phyloP scores from a whole-genome alignment of 2,329 filamentous ascomycete genomes.

The Stagonosporopsis chrysanthemi region DNA sequence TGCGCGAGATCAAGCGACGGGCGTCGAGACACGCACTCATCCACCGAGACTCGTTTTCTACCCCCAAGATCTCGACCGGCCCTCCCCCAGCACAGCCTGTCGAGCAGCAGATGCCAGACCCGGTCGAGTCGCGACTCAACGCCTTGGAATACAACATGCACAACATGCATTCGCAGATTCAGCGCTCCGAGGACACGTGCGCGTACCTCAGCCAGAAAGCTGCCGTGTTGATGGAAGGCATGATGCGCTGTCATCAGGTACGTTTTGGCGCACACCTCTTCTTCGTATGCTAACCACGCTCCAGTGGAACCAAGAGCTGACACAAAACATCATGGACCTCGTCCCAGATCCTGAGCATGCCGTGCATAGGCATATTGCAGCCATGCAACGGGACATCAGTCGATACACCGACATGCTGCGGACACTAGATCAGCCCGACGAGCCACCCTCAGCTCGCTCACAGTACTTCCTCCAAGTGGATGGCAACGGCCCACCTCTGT shows the following conservation, averaged over 20 bases:
- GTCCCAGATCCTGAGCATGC: conserved; percentile 78
- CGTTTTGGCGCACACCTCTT: conserved; percentile 34
- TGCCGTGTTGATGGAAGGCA: conserved; percentile 80
- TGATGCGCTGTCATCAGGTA: conserved; percentile 75
- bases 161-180: conserved; percentile 77
- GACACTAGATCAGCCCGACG: conserved; percentile 67
- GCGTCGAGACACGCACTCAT: conserved; percentile 93
- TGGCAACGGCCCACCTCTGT: conserved; percentile 73
- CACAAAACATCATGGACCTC: conserved; percentile 75
- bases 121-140: conserved; percentile 75
- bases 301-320: conserved; percentile 85
- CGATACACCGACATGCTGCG: conserved; percentile 67
- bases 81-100: conserved; percentile 86
- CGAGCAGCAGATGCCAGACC: conserved; percentile 77
- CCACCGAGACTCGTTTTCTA: conserved; percentile 85
- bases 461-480: conserved; percentile 54
- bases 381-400: conserved; percentile 69
- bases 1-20: conserved; percentile 94
- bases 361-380: conserved; percentile 73
- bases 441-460: conserved; percentile 66
- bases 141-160: conserved; percentile 83
- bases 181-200: conserved; percentile 83
- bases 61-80: conserved; percentile 70
- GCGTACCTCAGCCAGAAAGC: conserved; percentile 81
- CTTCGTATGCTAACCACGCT: conserved; percentile 34